A percentile compares a stretch with the other conserved stretches of the same genome.
These are phyloP conservation scores for Phycomyces blakesleeanus DNA, from an alignment of 192 early-diverging fungal genomes.

Conservation along the genomic window DNA sequence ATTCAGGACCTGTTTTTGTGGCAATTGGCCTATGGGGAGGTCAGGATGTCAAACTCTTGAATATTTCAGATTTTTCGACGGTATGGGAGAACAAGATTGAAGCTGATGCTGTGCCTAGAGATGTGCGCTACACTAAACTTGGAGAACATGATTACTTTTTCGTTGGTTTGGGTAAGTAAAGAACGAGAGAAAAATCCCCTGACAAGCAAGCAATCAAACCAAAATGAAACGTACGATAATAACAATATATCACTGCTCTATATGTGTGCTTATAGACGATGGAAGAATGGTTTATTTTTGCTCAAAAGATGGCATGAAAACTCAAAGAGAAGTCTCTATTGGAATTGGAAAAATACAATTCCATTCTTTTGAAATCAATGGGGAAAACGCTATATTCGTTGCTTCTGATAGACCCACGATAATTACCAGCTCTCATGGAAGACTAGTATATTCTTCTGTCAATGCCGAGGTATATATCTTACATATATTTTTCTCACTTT, in stretches of 20 bases:
- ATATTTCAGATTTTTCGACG: constrained; percentile 50
- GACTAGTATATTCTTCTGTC: constrained; percentile 80
- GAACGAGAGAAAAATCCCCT: neutral
- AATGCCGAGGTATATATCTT: constrained; percentile 71
- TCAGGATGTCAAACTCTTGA: constrained; percentile 51
- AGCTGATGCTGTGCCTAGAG: constrained; percentile 61
- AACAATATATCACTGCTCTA: too few relatives aligned
- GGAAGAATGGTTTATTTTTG: constrained; percentile 58
- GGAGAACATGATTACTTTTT: constrained; percentile 68
- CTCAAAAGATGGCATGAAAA: neutral
- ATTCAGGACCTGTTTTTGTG: constrained; percentile 33
- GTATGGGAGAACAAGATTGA: constrained; percentile 40
- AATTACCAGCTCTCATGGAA: constrained; percentile 58
- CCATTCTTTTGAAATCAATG: constrained; percentile 40
- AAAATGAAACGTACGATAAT: too few relatives aligned
- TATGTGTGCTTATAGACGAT: constrained; percentile 55
- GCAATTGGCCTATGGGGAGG: constrained; percentile 77
- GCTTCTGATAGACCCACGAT: constrained; percentile 83
- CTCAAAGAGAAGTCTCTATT: constrained; percentile 61
- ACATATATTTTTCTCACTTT: neutral
- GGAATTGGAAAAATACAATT: constrained; percentile 76
- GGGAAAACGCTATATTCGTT: constrained; percentile 64
- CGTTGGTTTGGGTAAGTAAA: constrained; percentile 56
- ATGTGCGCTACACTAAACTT: constrained; percentile 60
- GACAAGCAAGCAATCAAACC: neutral